phyloP scores from a whole-genome alignment of 768 basidiomycete species.

The Gymnopilus dilepis region DNA sequence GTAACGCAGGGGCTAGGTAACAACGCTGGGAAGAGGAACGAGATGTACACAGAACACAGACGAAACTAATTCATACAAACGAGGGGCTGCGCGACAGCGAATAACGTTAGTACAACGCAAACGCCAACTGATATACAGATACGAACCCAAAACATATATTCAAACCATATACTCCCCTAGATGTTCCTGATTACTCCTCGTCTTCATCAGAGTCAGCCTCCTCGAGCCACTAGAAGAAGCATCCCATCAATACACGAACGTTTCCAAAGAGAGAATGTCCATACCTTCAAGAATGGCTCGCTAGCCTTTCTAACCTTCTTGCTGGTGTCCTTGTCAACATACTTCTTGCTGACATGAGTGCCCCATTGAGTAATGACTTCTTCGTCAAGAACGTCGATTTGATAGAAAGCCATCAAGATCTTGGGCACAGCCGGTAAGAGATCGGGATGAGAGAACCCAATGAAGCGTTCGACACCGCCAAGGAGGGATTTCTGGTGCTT shows the following conservation, averaged over 20 bases:
- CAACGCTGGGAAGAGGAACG: background rate
- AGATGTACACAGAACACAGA: background rate
- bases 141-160: background rate
- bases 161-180: background rate
- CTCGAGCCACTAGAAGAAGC: constrained; percentile 73
- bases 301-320: constrained; percentile 97
- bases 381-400: constrained; percentile 91
- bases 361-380: constrained; percentile 92
- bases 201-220: constrained; percentile 84
- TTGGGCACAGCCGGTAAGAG: constrained; percentile 80
- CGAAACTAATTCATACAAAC: background rate
- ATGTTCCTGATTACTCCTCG: constrained; percentile 25
- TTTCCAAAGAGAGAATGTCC: constrained; percentile 23
- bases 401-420: constrained; percentile 93
- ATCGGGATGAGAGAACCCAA: constrained; percentile 77
- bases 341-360: constrained; percentile 95
- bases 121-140: background rate
- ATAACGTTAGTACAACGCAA: background rate
- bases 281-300: constrained; percentile 92
- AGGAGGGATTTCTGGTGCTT: constrained; percentile 95
- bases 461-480: constrained; percentile 88
- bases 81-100: background rate
- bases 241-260: constrained; percentile 5
- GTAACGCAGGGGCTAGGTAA: background rate
- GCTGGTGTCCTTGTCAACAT: constrained; percentile 91